phyloP scores from a whole-genome alignment of 441 rosid genomes.

The Eutrema salsugineum region DNA sequence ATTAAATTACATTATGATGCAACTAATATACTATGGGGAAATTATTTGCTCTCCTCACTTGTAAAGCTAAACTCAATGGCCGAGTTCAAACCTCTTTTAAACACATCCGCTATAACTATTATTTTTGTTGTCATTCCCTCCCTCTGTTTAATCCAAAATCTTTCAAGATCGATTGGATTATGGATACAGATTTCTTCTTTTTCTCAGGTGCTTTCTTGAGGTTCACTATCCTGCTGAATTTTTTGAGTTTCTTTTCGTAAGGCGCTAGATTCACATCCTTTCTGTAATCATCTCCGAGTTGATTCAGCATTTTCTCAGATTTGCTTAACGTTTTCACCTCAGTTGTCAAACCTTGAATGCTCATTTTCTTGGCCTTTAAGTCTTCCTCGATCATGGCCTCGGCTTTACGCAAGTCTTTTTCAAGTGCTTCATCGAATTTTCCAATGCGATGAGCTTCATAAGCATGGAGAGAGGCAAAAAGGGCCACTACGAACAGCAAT shows the following conservation, averaged over 20 bases:
- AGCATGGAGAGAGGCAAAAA: constrained; percentile 16
- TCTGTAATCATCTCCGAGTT: background rate
- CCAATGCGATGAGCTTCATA: constrained; percentile 12
- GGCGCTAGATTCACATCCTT: background rate
- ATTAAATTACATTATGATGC: background rate
- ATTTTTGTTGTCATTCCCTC: background rate
- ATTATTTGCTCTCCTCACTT: constrained; percentile 12
- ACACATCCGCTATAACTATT: background rate
- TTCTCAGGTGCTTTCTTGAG: background rate
- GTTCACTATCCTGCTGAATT: background rate
- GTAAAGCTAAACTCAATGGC: constrained; percentile 16
- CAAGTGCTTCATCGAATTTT: background rate
- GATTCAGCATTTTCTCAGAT: background rate
- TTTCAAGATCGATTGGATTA: constrained; percentile 21
- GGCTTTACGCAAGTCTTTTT: constrained; percentile 14
- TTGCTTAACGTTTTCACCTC: constrained; percentile 5
- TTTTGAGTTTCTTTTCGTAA: constrained; percentile 15
- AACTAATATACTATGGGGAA: constrained; percentile 3
- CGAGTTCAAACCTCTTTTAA: constrained; percentile 10
- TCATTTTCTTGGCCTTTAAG: constrained; percentile 2
- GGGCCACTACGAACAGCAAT: constrained; percentile 9
- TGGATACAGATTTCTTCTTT: constrained; percentile 3
- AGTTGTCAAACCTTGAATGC: background rate
- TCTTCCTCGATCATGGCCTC: constrained; percentile 10
- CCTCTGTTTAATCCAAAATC: constrained; percentile 29